A percentile compares a stretch with the other conserved stretches of the same genome.
Evolutionary conservation across 768 basidiomycete species (phyloP).

Genomic region (Tricholomella constricta): DNA sequence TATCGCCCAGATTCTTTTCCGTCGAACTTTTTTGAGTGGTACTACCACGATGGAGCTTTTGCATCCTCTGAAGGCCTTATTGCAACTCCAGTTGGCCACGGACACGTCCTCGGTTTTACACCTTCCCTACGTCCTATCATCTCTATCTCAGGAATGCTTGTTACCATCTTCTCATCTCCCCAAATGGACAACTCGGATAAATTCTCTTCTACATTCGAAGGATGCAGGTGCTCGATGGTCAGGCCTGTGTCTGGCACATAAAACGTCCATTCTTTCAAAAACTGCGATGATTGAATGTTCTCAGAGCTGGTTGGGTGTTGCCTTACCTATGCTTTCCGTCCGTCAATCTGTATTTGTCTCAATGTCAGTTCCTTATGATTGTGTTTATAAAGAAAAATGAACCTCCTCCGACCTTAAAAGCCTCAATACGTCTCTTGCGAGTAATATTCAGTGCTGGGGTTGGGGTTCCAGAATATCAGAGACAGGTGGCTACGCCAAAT

Average conservation of each 20-base stretch:
- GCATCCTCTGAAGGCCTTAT: conserved; percentile 60
- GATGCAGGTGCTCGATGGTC: conserved; percentile 80
- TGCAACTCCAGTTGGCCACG: conserved; percentile 73
- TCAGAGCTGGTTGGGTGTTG: conserved; percentile 68
- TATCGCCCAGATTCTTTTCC: conserved; percentile 10
- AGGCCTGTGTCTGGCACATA: conserved; percentile 73
- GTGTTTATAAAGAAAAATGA: conserved; percentile 62
- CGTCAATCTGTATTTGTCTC: conserved; percentile 36
- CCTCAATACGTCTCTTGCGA: conserved; percentile 63
- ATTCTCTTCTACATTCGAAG: conserved; percentile 76
- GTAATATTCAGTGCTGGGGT: conserved; percentile 60
- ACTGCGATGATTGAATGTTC: conserved; percentile 67
- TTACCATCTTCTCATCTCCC: conserved; percentile 63
- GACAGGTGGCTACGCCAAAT: conserved; percentile 73
- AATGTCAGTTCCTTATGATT: conserved; percentile 23
- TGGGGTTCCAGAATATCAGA: conserved; percentile 76
- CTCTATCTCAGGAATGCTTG: conserved; percentile 56
- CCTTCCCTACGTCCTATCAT: conserved; percentile 58
- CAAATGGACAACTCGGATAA: conserved; percentile 78
- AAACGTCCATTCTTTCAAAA: conserved; percentile 60
- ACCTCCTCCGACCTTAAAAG: conserved; percentile 57
- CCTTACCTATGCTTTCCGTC: conserved; percentile 70
- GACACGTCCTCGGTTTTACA: conserved; percentile 62
- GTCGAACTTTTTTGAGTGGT: background rate
- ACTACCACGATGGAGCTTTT: conserved; percentile 21